Percentiles rank a stretch among this genome's conserved stretches.
phyloP scores from a whole-genome alignment of 139 green algal species.

The Spirogloea muscicola region DNA sequence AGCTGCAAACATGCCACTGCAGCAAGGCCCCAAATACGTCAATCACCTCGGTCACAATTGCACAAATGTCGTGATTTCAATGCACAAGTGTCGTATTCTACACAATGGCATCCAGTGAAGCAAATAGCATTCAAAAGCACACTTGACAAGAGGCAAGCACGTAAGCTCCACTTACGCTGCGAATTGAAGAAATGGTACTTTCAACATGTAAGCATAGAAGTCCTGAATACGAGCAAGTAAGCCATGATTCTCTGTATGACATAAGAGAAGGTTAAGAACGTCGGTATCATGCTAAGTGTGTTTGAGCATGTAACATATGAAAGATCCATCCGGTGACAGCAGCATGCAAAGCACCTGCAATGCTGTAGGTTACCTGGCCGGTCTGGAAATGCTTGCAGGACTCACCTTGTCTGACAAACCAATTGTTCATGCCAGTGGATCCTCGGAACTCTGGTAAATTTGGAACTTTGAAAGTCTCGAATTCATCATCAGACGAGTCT shows the following conservation, averaged over 20 bases:
- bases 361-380: not conserved
- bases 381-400: no score
- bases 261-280: not conserved
- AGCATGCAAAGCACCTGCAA: not conserved
- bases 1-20: conserved; percentile 2
- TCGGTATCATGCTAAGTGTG: not conserved
- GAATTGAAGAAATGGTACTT: conserved; percentile 19
- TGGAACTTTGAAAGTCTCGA: not conserved
- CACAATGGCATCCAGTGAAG: no score
- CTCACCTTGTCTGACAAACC: not conserved
- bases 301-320: not conserved
- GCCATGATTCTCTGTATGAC: conserved; percentile 1
- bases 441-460: conserved; percentile 7
- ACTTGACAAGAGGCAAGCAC: no score
- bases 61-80: no score
- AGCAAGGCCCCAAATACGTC: no score
- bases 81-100: no score
- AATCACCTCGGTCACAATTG: no score
- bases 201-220: conserved; percentile 33
- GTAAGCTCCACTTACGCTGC: no score
- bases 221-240: conserved; percentile 14
- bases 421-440: conserved; percentile 4
- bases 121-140: no score
- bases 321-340: not conserved
- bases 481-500: not conserved